Evolutionary conservation across 129 eudicot genomes (phyloP), one percentile per base, ranked within the genome.

Genomic region (Flaveria sonorensis): DNA sequence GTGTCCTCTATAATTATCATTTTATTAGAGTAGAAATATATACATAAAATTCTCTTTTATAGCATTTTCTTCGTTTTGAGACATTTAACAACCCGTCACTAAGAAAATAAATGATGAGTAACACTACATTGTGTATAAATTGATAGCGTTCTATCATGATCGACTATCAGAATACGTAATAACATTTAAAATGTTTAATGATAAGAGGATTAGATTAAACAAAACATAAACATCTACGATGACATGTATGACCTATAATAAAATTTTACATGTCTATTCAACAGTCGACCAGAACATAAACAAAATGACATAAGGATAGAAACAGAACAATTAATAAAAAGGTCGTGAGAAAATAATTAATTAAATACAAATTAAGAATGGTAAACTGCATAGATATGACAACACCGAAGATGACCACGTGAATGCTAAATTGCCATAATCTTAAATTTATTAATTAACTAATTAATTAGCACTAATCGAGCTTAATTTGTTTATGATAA

Each of bases 321-420:
- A 66, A 12, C 28, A 5, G n/a, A 73, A 45, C 32, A 74, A 6
- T 66, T 80, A 68, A 50, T n/a, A 53, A 66, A 73, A 73, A n/a
- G 14, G 13, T 59, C 26, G 70, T 43, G 21, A 28, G 6, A 55
- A 43, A 6, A n/a, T 72, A 72, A 1, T 28, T 51, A 64, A 73
- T 51, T 51, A 23, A 78, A 45, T 32, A 53, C 77, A 52, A 69
- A 57, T 16, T n/a, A 48, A 71, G 71, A 48, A 61, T 63, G 40
- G 12, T 39, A 73, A 36, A 43, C 23, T 64, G 39, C 79, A 78
- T 47, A 70, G 64, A 78, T 47, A 70, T 78, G 82, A 78, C 83
- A 80, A 73, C 79, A 65, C 75, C 74, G n/a, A 73, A 63, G 78
- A 65, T 65, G 74, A 46, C 83, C 83, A 80, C 83, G 83, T 80